Base-by-base conservation (phyloP, 164 flowering plant species). In the Aristolochia californica region DNA sequence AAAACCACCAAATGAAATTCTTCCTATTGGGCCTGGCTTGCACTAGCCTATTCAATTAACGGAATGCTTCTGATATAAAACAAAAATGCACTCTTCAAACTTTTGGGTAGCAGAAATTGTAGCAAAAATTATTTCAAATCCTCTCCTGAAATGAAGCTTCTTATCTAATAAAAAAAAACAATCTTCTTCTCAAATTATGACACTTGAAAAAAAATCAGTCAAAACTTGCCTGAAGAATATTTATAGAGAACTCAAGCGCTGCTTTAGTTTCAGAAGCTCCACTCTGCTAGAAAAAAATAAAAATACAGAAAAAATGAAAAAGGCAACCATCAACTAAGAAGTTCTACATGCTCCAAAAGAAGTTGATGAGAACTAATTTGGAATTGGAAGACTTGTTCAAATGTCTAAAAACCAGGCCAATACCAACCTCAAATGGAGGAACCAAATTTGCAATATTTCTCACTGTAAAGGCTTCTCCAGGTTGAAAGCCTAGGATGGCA, bases 191-290 rank as follows among this genome's bases (percentile, higher is more conserved):
- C 2, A 49, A 20, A 18, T 49, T 49, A 11, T 53, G 30, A 27
- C 25, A 26, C 25, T 11, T n/a, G 23, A 0, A 51, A 13, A 38
- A 55, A 30, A 8, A 20, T 16, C 30, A 23, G 43, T 50, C 45
- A 18, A 23, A 13, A 72, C 83, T 75, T 67, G 82, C 99, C 71
- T 81, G 64, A 40, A 94, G 85, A 57, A 82, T 51, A 69, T 84
- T 94, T 17, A 94, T 96, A 57, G 99, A 73, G 79, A 90, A 94
- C 53, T 94, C 97, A 44, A 94, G 78, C 0, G 91, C 99, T 22
- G 99, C 99, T 65, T 83, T 89, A 56, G 95, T 86, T 78, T 90
- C 99, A 4, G 95, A 43, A 7, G 93, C 93, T 53, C 89, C 96
- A 62, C 57, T 78, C 99, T 90, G 88, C 71, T 21, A 57, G 53